Percentiles rank a stretch among this genome's conserved stretches.
Conservation (phyloP, 1,139 yeast species). For the Suhomyces wounanorum region DNA sequence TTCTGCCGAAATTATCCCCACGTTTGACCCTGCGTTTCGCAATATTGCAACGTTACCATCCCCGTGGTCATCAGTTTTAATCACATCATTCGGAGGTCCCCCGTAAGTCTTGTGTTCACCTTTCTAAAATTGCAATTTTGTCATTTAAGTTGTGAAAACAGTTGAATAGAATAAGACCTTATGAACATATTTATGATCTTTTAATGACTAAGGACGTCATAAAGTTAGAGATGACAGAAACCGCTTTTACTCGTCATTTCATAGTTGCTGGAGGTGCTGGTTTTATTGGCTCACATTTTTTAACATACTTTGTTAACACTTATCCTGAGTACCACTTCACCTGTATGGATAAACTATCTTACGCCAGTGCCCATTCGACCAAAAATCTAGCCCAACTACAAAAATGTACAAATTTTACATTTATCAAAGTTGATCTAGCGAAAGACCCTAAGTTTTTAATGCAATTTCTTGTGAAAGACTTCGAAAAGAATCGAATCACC, state of each 20-base stretch:
- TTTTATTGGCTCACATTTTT: conserved; percentile 56
- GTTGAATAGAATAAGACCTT: too few species aligned
- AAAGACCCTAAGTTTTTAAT: conserved; percentile 23
- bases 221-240: neutral
- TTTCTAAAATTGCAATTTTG: neutral
- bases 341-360: conserved; percentile 52
- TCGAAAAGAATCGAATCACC: conserved; percentile 24
- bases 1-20: neutral
- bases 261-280: conserved; percentile 64
- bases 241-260: conserved; percentile 21
- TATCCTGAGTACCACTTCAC: conserved; percentile 44
- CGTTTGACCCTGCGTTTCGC: neutral
- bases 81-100: neutral
- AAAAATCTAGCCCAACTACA: conserved; percentile 27
- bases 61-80: neutral
- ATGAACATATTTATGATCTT: too few species aligned
- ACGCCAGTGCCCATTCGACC: conserved; percentile 27
- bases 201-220: neutral
- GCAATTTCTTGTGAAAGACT: conserved; percentile 16
- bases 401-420: conserved; percentile 24
- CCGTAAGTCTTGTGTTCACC: neutral
- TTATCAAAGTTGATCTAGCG: conserved; percentile 41
- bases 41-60: conserved; percentile 1
- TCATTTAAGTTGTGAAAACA: too few species aligned
- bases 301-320: conserved; percentile 37